A percentile compares a stretch with the other conserved stretches of the same genome.
Evolutionary conservation across 805 yeast species (phyloP).

Genomic region (Suhomyces vadensis): DNA sequence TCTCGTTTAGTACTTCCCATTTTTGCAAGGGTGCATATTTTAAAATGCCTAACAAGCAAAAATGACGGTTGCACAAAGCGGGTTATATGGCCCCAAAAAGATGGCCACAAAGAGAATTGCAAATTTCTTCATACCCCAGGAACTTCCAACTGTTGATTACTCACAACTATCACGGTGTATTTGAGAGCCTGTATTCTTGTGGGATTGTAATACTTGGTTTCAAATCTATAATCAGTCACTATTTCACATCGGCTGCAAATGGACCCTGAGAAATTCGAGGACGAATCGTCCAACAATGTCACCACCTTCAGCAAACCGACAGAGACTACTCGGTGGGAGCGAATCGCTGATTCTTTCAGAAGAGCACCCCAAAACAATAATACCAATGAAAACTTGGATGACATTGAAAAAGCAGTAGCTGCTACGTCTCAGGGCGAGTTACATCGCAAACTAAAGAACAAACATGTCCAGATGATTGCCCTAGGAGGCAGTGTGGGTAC

Average conservation of each 20-base stretch:
- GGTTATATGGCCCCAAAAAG: neutral
- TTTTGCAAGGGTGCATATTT: neutral
- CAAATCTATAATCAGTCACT: too few species aligned
- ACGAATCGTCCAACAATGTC: slow-evolving; percentile 1
- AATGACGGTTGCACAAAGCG: slow-evolving; percentile 5
- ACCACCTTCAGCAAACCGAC: neutral
- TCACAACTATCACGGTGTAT: too few species aligned
- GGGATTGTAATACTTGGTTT: too few species aligned
- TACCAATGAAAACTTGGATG: slow-evolving; percentile 13
- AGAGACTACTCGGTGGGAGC: slow-evolving; percentile 18
- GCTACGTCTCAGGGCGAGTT: slow-evolving; percentile 29
- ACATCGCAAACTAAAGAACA: slow-evolving; percentile 22
- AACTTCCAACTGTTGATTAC: neutral
- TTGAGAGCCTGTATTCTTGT: too few species aligned
- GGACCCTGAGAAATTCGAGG: slow-evolving; percentile 7
- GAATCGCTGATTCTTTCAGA: slow-evolving; percentile 31
- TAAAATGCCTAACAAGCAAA: neutral
- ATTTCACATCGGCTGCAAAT: neutral
- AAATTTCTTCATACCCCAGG: slow-evolving; percentile 3
- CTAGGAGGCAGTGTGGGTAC: slow-evolving; percentile 32
- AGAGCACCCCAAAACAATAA: slow-evolving; percentile 16
- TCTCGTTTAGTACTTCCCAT: slow-evolving; percentile 1
- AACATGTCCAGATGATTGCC: slow-evolving; percentile 30
- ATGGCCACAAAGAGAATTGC: slow-evolving; percentile 1
- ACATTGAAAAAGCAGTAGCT: slow-evolving; percentile 36